Conservation (phyloP, 495 filamentous ascomycete genomes). For the Lepraria neglecta region DNA sequence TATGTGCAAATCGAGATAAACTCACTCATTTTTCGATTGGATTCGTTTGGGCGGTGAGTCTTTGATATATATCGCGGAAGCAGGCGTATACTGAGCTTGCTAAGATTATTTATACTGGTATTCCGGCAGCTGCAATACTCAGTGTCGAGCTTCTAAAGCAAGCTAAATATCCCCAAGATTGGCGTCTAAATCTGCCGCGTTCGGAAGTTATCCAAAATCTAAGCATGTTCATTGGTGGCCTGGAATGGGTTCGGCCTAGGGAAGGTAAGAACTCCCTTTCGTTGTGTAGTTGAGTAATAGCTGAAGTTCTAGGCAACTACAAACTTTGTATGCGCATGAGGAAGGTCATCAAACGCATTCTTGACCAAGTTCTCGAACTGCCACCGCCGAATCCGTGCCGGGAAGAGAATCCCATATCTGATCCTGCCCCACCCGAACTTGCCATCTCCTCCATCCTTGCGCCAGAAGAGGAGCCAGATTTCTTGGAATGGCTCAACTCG, state of each 20-base stretch:
- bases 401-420: background rate
- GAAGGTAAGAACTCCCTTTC: slow-evolving; percentile 50
- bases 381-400: slow-evolving; percentile 21
- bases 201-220: slow-evolving; percentile 59
- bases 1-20: slow-evolving; percentile 44
- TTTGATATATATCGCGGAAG: background rate
- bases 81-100: slow-evolving; percentile 24
- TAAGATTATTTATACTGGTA: slow-evolving; percentile 48
- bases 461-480: slow-evolving; percentile 3
- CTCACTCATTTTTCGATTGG: slow-evolving; percentile 46
- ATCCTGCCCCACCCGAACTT: background rate
- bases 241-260: slow-evolving; percentile 50
- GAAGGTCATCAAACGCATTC: slow-evolving; percentile 40
- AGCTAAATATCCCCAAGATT: slow-evolving; percentile 39
- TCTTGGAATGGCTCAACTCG: slow-evolving; percentile 12
- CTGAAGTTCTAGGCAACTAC: background rate
- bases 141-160: slow-evolving; percentile 57
- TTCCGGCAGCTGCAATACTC: slow-evolving; percentile 54
- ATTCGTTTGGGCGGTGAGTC: slow-evolving; percentile 51
- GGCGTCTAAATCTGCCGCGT: slow-evolving; percentile 42
- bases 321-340: slow-evolving; percentile 11
- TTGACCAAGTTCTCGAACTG: slow-evolving; percentile 40
- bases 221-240: slow-evolving; percentile 53
- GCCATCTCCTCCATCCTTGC: slow-evolving; percentile 9
- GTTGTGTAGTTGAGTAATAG: slow-evolving; percentile 34